Evolutionary conservation across 2,329 filamentous ascomycete genomes (phyloP).

Genomic region (Phyllosticta capitalensis): DNA sequence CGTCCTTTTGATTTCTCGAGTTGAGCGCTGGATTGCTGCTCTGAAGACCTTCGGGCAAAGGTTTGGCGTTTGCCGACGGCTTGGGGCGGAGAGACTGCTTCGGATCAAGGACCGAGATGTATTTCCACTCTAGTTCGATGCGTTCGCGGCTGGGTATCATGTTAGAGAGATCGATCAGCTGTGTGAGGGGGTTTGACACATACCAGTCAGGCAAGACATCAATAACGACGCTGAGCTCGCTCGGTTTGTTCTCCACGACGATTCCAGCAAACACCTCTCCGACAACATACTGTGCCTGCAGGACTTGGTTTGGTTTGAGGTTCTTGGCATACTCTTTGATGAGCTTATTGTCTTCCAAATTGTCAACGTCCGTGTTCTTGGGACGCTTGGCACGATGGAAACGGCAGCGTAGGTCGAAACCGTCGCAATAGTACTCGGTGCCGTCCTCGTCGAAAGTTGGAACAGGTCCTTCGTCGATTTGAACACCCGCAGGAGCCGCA

Average conservation of each 20-base stretch:
- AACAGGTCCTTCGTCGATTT: slow-evolving; percentile 78
- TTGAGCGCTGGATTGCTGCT: slow-evolving; percentile 36
- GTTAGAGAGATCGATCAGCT: slow-evolving; percentile 13
- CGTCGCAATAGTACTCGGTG: slow-evolving; percentile 83
- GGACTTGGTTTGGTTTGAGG: slow-evolving; percentile 63
- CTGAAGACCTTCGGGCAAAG: slow-evolving; percentile 51
- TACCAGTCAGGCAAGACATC: slow-evolving; percentile 80
- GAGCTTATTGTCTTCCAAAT: slow-evolving; percentile 59
- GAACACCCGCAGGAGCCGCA: slow-evolving; percentile 81
- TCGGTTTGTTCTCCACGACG: slow-evolving; percentile 70
- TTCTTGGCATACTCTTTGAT: slow-evolving; percentile 59
- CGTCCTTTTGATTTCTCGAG: slow-evolving; percentile 39
- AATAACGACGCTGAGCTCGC: slow-evolving; percentile 67
- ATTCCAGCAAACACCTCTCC: slow-evolving; percentile 86
- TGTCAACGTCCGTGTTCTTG: slow-evolving; percentile 59
- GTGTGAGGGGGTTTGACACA: slow-evolving; percentile 26
- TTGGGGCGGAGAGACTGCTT: slow-evolving; percentile 64
- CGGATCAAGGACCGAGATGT: slow-evolving; percentile 63
- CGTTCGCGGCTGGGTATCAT: slow-evolving; percentile 44
- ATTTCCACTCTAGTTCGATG: slow-evolving; percentile 77
- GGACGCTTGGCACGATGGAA: slow-evolving; percentile 86
- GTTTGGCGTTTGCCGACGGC: slow-evolving; percentile 62
- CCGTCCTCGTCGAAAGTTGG: slow-evolving; percentile 85
- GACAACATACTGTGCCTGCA: slow-evolving; percentile 76
- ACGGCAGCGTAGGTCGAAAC: slow-evolving; percentile 86